Base-by-base conservation (phyloP, 2,329 filamentous ascomycete species). In the Zymoseptoria crescenta region DNA sequence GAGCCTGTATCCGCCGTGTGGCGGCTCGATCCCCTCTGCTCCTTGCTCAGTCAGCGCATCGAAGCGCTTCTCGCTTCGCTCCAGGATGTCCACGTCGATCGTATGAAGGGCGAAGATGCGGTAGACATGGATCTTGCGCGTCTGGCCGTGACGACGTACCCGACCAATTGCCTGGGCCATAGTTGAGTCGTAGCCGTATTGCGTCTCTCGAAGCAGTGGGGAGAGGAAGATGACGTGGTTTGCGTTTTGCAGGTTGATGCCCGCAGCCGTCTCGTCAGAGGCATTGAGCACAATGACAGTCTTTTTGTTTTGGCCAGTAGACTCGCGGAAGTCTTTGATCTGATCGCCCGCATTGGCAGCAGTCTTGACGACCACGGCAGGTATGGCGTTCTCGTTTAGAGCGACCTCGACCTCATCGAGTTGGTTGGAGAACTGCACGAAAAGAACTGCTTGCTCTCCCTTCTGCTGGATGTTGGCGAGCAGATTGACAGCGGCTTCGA, bases 91-190 rank as follows among this genome's bases (percentile, higher is more conserved):
- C 1, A 79, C 74, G 45, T 80, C 77, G 48, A 80, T 76, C 1
- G 77, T 79, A 70, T 95, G 87, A 69, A 96, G 87, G 9, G 91
- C 94, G 8, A 96, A 86, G 20, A 97, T 86, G 1, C 93, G 79
- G 67, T 86, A 86, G 16, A 86, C 78, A 56, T 83, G 75, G 1
- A 88, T 84, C 1, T 70, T 68, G 64, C 80, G 82, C 45, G 72
- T 71, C 66, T 88, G 85, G 0, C 83, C 81, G 58, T 80, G 83
- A 1, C 86, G 77, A 5, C 79, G 76, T 8, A 79, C 77, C 45
- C 86, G 79, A 1, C 85, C 86, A 20, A 87, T 82, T 0, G 84
- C 84, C 62, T 88, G 86, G 0, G 76, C 80, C 80, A 86, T 86
- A 0, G 79, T 76, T 0, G 81, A 76, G 0, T 82, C 76, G 66